Percentiles rank a stretch among this genome's conserved stretches.
phyloP scores from a whole-genome alignment of 345 rosid genomes.

The Sisymbrium irio region DNA sequence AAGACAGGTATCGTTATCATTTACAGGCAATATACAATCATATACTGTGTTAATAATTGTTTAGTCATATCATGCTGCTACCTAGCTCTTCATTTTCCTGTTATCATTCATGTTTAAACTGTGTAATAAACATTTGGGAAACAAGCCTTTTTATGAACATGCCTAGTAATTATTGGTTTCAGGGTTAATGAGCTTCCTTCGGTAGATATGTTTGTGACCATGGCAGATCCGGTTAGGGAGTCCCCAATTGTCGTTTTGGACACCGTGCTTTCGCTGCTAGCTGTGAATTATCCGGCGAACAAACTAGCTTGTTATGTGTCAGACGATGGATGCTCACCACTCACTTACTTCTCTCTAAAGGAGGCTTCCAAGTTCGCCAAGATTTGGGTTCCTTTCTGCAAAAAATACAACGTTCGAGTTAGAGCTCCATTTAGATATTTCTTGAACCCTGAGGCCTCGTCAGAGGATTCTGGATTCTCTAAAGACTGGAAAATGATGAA shows the following conservation, averaged over 20 bases:
- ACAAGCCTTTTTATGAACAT: background rate
- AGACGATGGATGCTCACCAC: constrained; percentile 1
- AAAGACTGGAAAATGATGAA: background rate
- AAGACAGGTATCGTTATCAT: constrained; percentile 25
- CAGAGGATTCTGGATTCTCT: background rate
- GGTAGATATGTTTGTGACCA: background rate
- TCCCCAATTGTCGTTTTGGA: background rate
- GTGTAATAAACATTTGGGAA: background rate
- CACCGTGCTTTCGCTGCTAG: background rate
- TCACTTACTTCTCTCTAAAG: constrained; percentile 3
- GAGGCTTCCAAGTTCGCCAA: background rate
- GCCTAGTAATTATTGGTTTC: background rate
- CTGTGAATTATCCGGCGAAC: background rate
- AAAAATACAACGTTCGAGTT: background rate
- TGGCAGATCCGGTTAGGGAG: background rate
- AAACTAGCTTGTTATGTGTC: constrained; percentile 9
- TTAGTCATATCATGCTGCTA: background rate
- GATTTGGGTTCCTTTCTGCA: constrained; percentile 14
- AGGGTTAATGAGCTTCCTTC: background rate
- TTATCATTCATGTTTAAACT: too few relatives aligned
- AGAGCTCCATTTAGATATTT: constrained; percentile 12
- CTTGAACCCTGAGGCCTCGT: background rate
- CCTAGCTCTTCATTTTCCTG: background rate
- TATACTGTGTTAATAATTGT: too few relatives aligned
- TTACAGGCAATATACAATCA: background rate